These are phyloP conservation scores for Plasmopara muralis DNA, from an alignment of 352 stramenopile species.

Conservation along the genomic window DNA sequence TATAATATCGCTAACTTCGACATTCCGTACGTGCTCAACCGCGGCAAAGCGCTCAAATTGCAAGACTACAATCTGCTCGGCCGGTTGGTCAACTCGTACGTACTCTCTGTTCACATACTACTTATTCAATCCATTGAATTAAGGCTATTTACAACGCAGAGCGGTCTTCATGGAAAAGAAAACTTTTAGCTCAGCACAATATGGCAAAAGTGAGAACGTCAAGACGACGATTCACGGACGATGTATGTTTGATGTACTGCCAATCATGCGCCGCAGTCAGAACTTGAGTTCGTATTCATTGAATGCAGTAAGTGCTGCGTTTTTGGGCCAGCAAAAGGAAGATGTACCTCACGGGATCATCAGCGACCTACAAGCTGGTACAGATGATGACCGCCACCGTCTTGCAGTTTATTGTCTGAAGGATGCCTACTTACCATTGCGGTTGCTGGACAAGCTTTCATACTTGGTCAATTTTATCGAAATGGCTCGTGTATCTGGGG, in stretches of 20 bases:
- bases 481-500: slow-evolving; percentile 98
- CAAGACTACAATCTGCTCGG: slow-evolving; percentile 75
- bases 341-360: slow-evolving; percentile 99
- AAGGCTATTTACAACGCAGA: slow-evolving; percentile 12
- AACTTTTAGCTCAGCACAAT: slow-evolving; percentile 96
- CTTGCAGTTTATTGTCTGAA: slow-evolving; percentile 99
- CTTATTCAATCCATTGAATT: slow-evolving; percentile 6
- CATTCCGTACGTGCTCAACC: slow-evolving; percentile 98
- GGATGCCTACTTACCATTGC: slow-evolving; percentile 95
- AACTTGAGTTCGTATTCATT: slow-evolving; percentile 99
- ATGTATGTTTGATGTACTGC: slow-evolving; percentile 98
- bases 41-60: slow-evolving; percentile 91
- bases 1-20: slow-evolving; percentile 99
- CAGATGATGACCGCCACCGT: slow-evolving; percentile 95
- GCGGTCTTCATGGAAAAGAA: slow-evolving; percentile 93
- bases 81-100: slow-evolving; percentile 80
- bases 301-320: slow-evolving; percentile 97
- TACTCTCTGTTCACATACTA: slow-evolving; percentile 3
- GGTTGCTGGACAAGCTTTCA: slow-evolving; percentile 97
- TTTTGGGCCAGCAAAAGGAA: slow-evolving; percentile 98
- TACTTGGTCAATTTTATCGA: slow-evolving; percentile 99
- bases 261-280: slow-evolving; percentile 99
- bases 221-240: slow-evolving; percentile 97
- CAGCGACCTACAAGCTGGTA: slow-evolving; percentile 89
- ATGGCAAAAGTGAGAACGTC: slow-evolving; percentile 97